These are phyloP conservation scores for Nectriaceae sp. DNA, from an alignment of 2,329 filamentous ascomycete genomes.

Conservation along the genomic window DNA sequence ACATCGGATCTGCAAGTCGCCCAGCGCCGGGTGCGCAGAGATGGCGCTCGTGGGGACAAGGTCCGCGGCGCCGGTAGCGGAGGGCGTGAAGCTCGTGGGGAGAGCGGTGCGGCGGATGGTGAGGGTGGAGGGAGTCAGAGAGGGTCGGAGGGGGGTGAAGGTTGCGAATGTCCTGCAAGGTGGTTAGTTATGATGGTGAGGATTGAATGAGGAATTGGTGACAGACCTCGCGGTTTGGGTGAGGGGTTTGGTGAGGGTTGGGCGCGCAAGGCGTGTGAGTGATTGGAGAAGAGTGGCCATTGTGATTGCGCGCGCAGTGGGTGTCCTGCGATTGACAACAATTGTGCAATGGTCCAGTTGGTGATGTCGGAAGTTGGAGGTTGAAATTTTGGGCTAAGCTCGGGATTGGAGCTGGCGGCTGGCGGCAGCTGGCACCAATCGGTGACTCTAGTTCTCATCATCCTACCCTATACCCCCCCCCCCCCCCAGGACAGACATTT, in stretches of 20 bases:
- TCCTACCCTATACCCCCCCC: not conserved
- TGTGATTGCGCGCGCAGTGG: constrained; percentile 7
- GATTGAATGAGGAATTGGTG: not conserved
- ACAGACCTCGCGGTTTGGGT: constrained; percentile 27
- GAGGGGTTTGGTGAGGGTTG: constrained; percentile 26
- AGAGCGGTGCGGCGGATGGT: constrained; percentile 34
- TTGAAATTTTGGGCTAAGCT: constrained; percentile 30
- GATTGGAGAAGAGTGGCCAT: constrained; percentile 32
- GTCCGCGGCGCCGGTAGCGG: constrained; percentile 37
- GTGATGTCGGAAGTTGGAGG: constrained; percentile 21
- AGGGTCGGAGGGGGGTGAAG: constrained; percentile 53
- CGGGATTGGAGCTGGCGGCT: constrained; percentile 15
- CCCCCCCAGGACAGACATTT: too few species aligned
- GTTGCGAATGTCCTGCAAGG: constrained; percentile 47
- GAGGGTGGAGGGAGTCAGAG: constrained; percentile 35
- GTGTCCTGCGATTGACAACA: constrained; percentile 16
- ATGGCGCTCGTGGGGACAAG: constrained; percentile 49
- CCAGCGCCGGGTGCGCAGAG: constrained; percentile 55
- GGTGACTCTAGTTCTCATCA: not conserved
- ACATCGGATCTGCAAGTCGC: constrained; percentile 55
- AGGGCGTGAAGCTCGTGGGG: constrained; percentile 34
- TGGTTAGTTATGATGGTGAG: constrained; percentile 4
- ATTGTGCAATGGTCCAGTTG: constrained; percentile 13
- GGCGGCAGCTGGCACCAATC: not conserved
- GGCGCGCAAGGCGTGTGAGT: constrained; percentile 34